Conservation (phyloP, 768 basidiomycete genomes). For the Clavulina sp. region DNA sequence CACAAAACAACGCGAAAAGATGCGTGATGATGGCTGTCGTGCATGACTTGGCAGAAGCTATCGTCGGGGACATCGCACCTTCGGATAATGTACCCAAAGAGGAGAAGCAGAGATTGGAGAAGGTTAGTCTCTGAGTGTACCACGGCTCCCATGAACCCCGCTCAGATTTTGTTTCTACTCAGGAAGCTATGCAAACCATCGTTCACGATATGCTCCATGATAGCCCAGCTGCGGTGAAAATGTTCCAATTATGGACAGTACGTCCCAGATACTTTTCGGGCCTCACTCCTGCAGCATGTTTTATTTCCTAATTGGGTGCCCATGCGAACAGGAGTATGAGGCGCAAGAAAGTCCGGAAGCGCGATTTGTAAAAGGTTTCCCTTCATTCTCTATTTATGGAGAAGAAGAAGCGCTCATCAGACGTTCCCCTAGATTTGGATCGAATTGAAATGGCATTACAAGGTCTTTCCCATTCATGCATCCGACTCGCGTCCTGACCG, state of each 20-base stretch:
- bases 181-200: slow-evolving; percentile 87
- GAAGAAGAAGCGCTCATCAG: background rate
- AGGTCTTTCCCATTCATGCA: slow-evolving; percentile 24
- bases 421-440: slow-evolving; percentile 44
- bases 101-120: slow-evolving; percentile 64
- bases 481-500: background rate
- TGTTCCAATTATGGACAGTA: slow-evolving; percentile 56
- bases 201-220: slow-evolving; percentile 76
- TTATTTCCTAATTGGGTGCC: background rate
- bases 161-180: slow-evolving; percentile 1
- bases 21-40: slow-evolving; percentile 82
- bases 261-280: too few relatives aligned
- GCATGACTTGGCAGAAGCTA: slow-evolving; percentile 92
- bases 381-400: background rate
- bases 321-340: slow-evolving; percentile 63
- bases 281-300: background rate
- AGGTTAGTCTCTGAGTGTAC: slow-evolving; percentile 24
- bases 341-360: slow-evolving; percentile 54
- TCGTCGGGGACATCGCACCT: slow-evolving; percentile 92
- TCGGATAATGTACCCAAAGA: slow-evolving; percentile 67
- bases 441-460: slow-evolving; percentile 78
- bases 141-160: slow-evolving; percentile 8
- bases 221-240: slow-evolving; percentile 46
- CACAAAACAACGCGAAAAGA: too few relatives aligned
- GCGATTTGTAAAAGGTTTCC: slow-evolving; percentile 63